Conservation (phyloP, 495 filamentous ascomycete species). For the Penicillium bovifimosum region DNA sequence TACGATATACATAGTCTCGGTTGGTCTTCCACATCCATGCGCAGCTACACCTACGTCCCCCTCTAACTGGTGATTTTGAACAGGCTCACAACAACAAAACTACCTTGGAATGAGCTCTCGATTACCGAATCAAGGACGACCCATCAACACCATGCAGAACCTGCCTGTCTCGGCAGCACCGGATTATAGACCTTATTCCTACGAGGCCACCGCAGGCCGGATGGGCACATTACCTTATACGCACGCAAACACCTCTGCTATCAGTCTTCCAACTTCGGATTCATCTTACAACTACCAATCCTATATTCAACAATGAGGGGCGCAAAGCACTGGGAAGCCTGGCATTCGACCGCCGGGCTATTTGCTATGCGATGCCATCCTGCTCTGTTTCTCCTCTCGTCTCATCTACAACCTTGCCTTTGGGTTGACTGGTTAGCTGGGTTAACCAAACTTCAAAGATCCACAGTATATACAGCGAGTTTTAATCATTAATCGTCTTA, state of each 20-base stretch:
- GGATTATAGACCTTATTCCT: constrained; percentile 35
- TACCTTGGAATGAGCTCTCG: constrained; percentile 36
- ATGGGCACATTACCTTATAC: constrained; percentile 30
- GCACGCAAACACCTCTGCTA: constrained; percentile 34
- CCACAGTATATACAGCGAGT: constrained; percentile 15
- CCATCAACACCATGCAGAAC: constrained; percentile 27
- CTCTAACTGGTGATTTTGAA: constrained; percentile 7
- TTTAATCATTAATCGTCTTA: constrained; percentile 23
- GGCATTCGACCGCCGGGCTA: constrained; percentile 4
- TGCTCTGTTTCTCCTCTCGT: background rate
- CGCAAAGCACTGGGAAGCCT: constrained; percentile 9
- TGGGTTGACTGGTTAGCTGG: constrained; percentile 10
- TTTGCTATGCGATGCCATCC: constrained; percentile 7
- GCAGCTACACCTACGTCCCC: background rate
- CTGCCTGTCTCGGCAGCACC: constrained; percentile 31
- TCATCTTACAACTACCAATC: constrained; percentile 34
- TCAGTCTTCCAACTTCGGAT: constrained; percentile 35
- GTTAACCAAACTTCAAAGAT: constrained; percentile 8
- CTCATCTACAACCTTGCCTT: background rate
- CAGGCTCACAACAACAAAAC: constrained; percentile 30
- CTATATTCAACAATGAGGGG: constrained; percentile 25
- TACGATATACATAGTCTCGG: constrained; percentile 29
- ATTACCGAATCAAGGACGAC: constrained; percentile 26
- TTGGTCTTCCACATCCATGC: constrained; percentile 5
- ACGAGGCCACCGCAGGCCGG: constrained; percentile 27